Evolutionary conservation across 208 protist genomes (phyloP), one percentile per base, ranked within the genome.

Genomic region (Wallacemonas sp.): DNA sequence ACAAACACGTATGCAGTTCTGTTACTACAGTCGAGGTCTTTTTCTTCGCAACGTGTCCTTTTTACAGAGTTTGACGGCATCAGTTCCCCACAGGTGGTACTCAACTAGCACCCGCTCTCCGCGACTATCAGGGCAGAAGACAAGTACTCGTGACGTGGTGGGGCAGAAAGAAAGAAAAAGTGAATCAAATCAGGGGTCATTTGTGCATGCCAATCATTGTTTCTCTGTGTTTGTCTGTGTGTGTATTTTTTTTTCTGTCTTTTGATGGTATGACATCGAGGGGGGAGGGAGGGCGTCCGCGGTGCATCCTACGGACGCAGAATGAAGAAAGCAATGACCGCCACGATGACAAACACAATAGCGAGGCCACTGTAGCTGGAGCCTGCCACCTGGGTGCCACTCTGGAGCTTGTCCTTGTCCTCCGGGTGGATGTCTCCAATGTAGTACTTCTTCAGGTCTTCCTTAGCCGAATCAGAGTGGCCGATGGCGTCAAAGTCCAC

Each of bases 401-500:
- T 62, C 3, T 62, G 70, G 22, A 84, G 63, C 69, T 77, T 81
- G 20, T 59, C 68, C 28, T 50, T 65, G 46, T 94, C 81, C 3
- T 88, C 73, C 7, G 84, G 77, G 72, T 86, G 67, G 41, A 97
- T 46, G 5, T 91, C 79, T 14, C 88, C 93, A 64, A 95, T 89
- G 71, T 86, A 91, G 64, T 83, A 92, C 44, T 79, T 82, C 65
- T 84, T 70, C 2, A 97, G 73, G 26, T 85, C 67, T 57, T 86
- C 68, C 59, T 79, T 78, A 12, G 90, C 90, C 11, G 54, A 76
- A 20, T 87, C 76, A 12, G 84, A 87, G 79, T 94, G 89, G 32
- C 87, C 86, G 2, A 93, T 85, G 7, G 72, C 77, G 61, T 96
- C 82, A 61, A 98, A 98, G 36, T 87, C 91, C 26, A 70, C 75